Evolutionary conservation across 2,329 filamentous ascomycete species (phyloP).

Genomic region (Botrytis galanthina): DNA sequence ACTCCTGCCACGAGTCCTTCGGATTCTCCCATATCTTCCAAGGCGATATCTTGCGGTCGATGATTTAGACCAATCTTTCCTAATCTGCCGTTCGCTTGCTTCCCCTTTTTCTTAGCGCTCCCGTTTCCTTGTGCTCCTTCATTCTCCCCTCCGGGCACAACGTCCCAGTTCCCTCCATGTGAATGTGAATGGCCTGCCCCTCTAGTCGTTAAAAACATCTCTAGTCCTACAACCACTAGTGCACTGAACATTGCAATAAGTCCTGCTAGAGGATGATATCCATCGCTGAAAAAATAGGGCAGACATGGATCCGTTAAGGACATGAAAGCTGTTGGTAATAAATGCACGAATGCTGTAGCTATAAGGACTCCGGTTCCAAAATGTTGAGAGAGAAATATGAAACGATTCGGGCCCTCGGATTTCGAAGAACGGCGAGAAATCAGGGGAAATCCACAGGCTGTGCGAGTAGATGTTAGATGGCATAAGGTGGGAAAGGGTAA

Average conservation of each 20-base stretch:
- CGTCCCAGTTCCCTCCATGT: slow-evolving; percentile 42
- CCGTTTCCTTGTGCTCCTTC: slow-evolving; percentile 41
- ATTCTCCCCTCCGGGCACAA: slow-evolving; percentile 39
- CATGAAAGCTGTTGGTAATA: slow-evolving; percentile 61
- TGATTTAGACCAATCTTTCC: slow-evolving; percentile 37
- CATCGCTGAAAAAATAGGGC: slow-evolving; percentile 72
- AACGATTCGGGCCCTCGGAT: slow-evolving; percentile 30
- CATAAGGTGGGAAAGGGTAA: slow-evolving; percentile 17
- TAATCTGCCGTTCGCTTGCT: slow-evolving; percentile 34
- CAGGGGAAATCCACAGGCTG: slow-evolving; percentile 40
- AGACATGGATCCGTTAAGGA: slow-evolving; percentile 64
- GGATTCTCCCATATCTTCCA: slow-evolving; percentile 51
- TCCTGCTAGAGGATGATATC: slow-evolving; percentile 78
- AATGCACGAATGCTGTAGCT: slow-evolving; percentile 76
- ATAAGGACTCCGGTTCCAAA: slow-evolving; percentile 84
- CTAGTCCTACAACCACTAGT: slow-evolving; percentile 78
- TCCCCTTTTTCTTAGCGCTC: slow-evolving; percentile 24
- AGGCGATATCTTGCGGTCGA: slow-evolving; percentile 49
- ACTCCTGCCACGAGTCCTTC: slow-evolving; percentile 57
- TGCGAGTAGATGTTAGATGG: background rate
- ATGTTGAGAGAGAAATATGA: slow-evolving; percentile 60
- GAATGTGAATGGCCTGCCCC: slow-evolving; percentile 62
- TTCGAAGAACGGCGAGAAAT: slow-evolving; percentile 37
- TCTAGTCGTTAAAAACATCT: slow-evolving; percentile 81
- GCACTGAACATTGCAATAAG: slow-evolving; percentile 79